Evolutionary conservation across 2,329 filamentous ascomycete species (phyloP), one percentile per base, ranked within the genome.

Genomic region (Aspergillus nomiae): DNA sequence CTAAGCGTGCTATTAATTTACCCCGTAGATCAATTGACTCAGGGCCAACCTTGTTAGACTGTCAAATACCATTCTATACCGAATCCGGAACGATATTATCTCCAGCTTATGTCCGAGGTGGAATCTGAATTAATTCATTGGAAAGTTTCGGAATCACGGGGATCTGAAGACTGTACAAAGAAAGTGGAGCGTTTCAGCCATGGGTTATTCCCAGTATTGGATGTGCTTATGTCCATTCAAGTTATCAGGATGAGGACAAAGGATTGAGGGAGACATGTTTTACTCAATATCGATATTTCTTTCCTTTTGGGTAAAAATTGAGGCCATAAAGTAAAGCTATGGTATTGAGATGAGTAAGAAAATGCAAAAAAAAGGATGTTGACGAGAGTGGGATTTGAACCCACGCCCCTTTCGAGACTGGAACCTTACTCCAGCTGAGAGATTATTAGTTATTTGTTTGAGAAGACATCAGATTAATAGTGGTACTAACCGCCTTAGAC

Each of bases 351-450:
- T 19, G 36, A 41, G 3, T 1, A 41, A n/a, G 7, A 9, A 14
- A 24, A 30, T 32, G 12, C 6, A 24, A 38, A 55, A 38, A 55
- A 54, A 54, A 55, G 38, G 21, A 55, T 55, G 32, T 41, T 55
- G 51, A 55, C 51, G 51, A 55, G 51, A 55, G 51, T 55, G 51
- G 51, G 51, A 55, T 55, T 55, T 55, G 51, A 55, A 55, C 51
- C 51, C 51, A 55, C 51, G 51, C 51, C 51, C 51, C 51, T 55
- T 55, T 55, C 51, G 51, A 55, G 51, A 55, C 51, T 55, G 51
- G 51, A 55, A 55, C 51, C 51, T 55, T 55, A 55, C 51, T 55
- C 51, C 51, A 55, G 51, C 36, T 34, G 10, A 34, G 32, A 34
- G 10, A 34, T 34, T 12, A 34, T 34, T 34, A 34, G 32, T 34